Evolutionary conservation across 768 basidiomycete genomes (phyloP).

Genomic region (Guyanaporus albipodus): DNA sequence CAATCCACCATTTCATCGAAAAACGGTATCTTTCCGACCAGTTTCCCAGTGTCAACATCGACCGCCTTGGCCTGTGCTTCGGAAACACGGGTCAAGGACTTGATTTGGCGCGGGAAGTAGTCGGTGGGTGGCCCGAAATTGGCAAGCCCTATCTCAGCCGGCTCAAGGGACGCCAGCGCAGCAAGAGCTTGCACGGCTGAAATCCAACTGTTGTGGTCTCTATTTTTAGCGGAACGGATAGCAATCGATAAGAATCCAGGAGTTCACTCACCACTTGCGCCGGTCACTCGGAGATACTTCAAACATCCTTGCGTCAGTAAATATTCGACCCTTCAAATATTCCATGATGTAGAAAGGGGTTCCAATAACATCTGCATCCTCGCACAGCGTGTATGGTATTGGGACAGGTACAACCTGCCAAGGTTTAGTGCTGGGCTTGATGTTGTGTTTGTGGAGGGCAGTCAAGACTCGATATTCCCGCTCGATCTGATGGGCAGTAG

Average conservation of each 20-base stretch:
- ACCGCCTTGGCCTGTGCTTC: conserved; percentile 65
- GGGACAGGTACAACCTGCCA: conserved; percentile 75
- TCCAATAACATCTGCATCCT: conserved; percentile 72
- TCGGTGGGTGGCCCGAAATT: conserved; percentile 68
- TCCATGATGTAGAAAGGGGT: conserved; percentile 98
- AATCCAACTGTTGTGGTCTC: conserved; percentile 55
- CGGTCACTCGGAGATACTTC: conserved; percentile 60
- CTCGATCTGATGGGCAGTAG: conserved; percentile 93
- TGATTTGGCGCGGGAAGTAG: conserved; percentile 94
- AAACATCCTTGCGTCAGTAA: conserved; percentile 78
- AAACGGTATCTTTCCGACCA: conserved; percentile 68
- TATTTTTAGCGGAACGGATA: neutral
- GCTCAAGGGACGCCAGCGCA: conserved; percentile 60
- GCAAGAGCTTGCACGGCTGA: conserved; percentile 70
- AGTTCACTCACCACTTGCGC: conserved; percentile 59
- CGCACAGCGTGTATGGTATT: conserved; percentile 77
- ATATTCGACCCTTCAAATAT: conserved; percentile 90
- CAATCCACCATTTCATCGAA: conserved; percentile 70
- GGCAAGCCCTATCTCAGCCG: conserved; percentile 60
- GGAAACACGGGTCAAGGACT: conserved; percentile 79
- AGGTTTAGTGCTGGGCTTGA: conserved; percentile 42
- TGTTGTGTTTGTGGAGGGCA: conserved; percentile 75
- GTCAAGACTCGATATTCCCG: conserved; percentile 82
- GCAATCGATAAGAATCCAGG: neutral
- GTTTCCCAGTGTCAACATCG: conserved; percentile 59